These are phyloP conservation scores for Ulota crispa DNA, from an alignment of 225 moss, liverwort and hornwort genomes.

Conservation along the genomic window DNA sequence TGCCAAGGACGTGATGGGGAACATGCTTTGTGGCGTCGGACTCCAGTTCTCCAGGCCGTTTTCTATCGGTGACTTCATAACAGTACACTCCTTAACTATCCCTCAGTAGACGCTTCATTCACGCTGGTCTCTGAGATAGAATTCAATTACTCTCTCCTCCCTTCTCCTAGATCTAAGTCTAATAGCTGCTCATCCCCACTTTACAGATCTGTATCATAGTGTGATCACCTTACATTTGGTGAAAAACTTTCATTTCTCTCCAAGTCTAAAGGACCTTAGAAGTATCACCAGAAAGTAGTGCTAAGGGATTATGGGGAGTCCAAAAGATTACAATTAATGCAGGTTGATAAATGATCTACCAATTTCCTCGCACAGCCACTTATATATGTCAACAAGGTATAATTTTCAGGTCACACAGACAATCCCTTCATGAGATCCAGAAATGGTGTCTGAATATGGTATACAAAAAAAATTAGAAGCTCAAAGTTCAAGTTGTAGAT, in stretches of 20 bases:
- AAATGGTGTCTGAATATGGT: no score
- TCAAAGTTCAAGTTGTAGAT: no score
- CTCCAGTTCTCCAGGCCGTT: conserved; percentile 63
- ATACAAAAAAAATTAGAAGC: no score
- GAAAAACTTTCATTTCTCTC: conserved; percentile 12
- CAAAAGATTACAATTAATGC: not conserved
- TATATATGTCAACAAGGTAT: no score
- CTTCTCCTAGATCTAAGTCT: not conserved
- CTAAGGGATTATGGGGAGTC: not conserved
- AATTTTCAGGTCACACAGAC: no score
- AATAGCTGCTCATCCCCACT: not conserved
- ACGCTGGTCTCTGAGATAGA: not conserved
- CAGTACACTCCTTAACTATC: conserved; percentile 31
- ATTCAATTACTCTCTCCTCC: not conserved
- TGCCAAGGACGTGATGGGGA: conserved; percentile 64
- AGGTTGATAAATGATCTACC: no score
- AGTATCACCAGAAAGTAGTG: not conserved
- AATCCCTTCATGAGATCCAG: no score
- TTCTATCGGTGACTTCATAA: conserved; percentile 54
- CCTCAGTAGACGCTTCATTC: not conserved
- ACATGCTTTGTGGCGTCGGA: conserved; percentile 62
- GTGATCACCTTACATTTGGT: not conserved
- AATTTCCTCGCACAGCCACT: no score
- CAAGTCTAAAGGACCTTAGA: not conserved
- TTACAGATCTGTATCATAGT: not conserved